Conservation (phyloP, 2,329 filamentous ascomycete species). For the Decorospora gaudefroyi region DNA sequence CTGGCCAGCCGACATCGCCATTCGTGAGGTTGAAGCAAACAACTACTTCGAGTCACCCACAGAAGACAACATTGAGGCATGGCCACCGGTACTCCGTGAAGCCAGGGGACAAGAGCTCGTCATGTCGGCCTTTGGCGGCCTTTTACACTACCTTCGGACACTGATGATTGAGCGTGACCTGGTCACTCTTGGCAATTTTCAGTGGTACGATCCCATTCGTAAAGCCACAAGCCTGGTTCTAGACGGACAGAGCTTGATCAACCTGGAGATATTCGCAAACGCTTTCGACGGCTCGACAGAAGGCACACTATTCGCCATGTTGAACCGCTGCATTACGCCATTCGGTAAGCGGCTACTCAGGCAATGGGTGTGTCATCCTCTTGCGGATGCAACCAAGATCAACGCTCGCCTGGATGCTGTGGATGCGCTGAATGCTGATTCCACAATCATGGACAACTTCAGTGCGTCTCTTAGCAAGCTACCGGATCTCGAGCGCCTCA, state of each 20-base stretch:
- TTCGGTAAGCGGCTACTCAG: constrained; percentile 96
- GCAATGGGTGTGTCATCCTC: constrained; percentile 95
- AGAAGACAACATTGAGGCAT: constrained; percentile 64
- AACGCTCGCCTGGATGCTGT: constrained; percentile 94
- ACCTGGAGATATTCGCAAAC: constrained; percentile 96
- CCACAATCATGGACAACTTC: constrained; percentile 80
- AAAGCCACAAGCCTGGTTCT: constrained; percentile 87
- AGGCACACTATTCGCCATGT: constrained; percentile 84
- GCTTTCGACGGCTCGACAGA: constrained; percentile 82
- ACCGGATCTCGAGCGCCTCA: constrained; percentile 90
- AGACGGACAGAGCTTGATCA: constrained; percentile 94
- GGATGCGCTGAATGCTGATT: constrained; percentile 85
- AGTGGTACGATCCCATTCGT: constrained; percentile 88
- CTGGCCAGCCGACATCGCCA: constrained; percentile 80
- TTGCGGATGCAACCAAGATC: constrained; percentile 84
- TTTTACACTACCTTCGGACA: constrained; percentile 79
- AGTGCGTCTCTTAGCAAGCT: constrained; percentile 85
- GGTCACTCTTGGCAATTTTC: constrained; percentile 87
- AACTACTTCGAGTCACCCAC: constrained; percentile 74
- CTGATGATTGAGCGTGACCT: constrained; percentile 88
- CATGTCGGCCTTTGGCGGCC: constrained; percentile 88
- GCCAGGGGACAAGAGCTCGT: constrained; percentile 76
- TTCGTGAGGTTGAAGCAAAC: constrained; percentile 77
- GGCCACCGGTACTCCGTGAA: constrained; percentile 76
- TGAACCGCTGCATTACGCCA: constrained; percentile 93